Evolutionary conservation across 176 grass and related monocot genomes (phyloP), one percentile per base, ranked within the genome.

Genomic region (Triticum turgidum): DNA sequence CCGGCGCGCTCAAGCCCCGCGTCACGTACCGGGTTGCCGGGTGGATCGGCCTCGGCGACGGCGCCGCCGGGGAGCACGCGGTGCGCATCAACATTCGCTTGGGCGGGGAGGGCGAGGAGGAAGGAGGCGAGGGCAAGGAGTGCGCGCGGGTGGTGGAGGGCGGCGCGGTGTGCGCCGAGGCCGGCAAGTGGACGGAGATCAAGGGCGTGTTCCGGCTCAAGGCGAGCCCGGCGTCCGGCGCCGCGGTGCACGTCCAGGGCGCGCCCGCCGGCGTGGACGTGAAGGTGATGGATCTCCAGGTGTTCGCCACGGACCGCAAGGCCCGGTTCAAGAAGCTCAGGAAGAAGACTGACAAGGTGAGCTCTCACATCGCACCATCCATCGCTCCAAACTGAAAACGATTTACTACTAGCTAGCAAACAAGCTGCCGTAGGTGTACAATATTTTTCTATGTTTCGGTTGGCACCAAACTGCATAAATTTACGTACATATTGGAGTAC

Each of bases 271-370:
- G 93, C 33, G 84, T 95, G 7, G 93, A 95, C 11, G 80, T 95
- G 1, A 92, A 64, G 93, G 88, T 95, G 44, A 88, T 92, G 54
- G 93, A 90, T 18, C 86, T 95, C 30, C 90, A 92, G 80, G 86
- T 92, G 20, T 95, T 77, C n/a, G 88, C 93, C 5, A 86, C 87
- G 9, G 90, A 95, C 25, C 86, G 93, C 59, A 87, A 49, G 69
- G 83, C 88, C 1, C 63, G 93, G 38, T 91, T 92, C 84, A 90
- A 65, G 80, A 83, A 95, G 22, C 91, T 92, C 49, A 72, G n/a
- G 66, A 92, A 54, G 59, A 90, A 90, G 71, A 92, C 93, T 22
- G 90, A 92, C 81, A 89, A 92, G 93, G 93, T 95, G 79, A 51
- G 13, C 72, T 75, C 59, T 58, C 69, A n/a, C 45, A 42, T 79